Percentiles rank a stretch among this genome's conserved stretches.
phyloP scores from a whole-genome alignment of 1,284 basidiomycete species.

The Coniferiporia weirii region DNA sequence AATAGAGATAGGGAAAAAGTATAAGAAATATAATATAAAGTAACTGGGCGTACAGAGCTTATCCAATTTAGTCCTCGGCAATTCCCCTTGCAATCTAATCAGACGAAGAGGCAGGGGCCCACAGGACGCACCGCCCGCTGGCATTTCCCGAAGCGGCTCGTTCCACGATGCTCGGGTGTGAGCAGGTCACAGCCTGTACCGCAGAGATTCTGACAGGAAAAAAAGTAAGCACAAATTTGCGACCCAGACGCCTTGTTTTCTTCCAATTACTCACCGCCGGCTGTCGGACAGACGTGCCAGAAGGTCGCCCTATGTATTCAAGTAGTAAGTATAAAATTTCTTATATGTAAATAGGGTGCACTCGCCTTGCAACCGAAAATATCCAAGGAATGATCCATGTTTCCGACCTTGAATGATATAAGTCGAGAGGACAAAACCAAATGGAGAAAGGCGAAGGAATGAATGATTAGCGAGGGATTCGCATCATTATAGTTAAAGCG shows the following conservation, averaged over 20 bases:
- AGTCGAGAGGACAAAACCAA: not conserved
- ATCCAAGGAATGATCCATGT: conserved; percentile 71
- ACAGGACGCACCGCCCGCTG: conserved; percentile 73
- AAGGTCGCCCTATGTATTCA: conserved; percentile 50
- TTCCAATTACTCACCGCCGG: conserved; percentile 36
- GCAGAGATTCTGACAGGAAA: conserved; percentile 60
- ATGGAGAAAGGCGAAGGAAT: not conserved
- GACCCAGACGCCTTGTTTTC: not conserved
- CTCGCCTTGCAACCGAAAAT: conserved; percentile 63
- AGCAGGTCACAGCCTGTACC: conserved; percentile 79
- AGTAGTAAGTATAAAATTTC: not conserved
- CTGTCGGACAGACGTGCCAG: conserved; percentile 57
- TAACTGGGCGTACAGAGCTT: not conserved
- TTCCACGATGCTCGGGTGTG: conserved; percentile 70
- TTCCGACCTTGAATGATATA: conserved; percentile 48
- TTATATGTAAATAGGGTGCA: not conserved
- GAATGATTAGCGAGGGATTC: not conserved
- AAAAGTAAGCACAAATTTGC: conserved; percentile 8
- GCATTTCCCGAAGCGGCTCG: conserved; percentile 70
- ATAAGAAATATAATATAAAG: not conserved
- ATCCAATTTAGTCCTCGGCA: not conserved
- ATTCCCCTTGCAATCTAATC: not conserved
- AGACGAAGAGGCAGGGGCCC: conserved; percentile 46
- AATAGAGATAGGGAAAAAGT: not conserved
- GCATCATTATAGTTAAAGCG: not conserved